Base-by-base conservation (phyloP, 345 rosid genomes). In the Diplotaxis tenuifolia region DNA sequence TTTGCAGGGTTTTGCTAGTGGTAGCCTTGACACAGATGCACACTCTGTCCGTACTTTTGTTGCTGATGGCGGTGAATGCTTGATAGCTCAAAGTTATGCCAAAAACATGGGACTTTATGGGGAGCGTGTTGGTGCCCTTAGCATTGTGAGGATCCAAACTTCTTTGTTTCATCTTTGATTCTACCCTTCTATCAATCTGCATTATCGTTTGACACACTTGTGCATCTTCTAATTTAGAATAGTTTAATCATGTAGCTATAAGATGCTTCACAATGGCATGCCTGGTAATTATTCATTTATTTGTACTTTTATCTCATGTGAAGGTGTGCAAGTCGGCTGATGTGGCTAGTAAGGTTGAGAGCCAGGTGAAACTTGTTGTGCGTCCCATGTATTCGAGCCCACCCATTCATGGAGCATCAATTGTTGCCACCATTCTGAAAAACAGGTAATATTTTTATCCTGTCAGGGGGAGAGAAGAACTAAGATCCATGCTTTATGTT, bases 61-160 rank as follows among this genome's bases (percentile, higher is more conserved):
- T 70, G 87, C 86, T 36, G 92, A n/a, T n/a, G n/a, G n/a, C n/a
- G n/a, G n/a, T n/a, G n/a, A n/a, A n/a, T n/a, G n/a, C n/a, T n/a
- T n/a, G n/a, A n/a, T n/a, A n/a, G n/a, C n/a, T n/a, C n/a, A n/a
- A n/a, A n/a, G n/a, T n/a, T n/a, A n/a, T n/a, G n/a, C n/a, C n/a
- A n/a, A n/a, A n/a, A n/a, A n/a, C n/a, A n/a, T n/a, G n/a, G n/a
- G n/a, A n/a, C n/a, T n/a, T n/a, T n/a, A n/a, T n/a, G n/a, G n/a
- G n/a, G n/a, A n/a, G n/a, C n/a, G n/a, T n/a, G n/a, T n/a, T 72
- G 94, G 94, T 18, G 94, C 91, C 38, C 86, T 89, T 45, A 89
- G 88, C 83, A 85, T 89, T 80, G 94, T 89, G 82, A 84, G 89
- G 53, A 71, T 28, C 60, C 62, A 32, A 67, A 38, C 70, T 36